Conservation (phyloP, 2,329 filamentous ascomycete genomes). For the Phialophora macrospora region DNA sequence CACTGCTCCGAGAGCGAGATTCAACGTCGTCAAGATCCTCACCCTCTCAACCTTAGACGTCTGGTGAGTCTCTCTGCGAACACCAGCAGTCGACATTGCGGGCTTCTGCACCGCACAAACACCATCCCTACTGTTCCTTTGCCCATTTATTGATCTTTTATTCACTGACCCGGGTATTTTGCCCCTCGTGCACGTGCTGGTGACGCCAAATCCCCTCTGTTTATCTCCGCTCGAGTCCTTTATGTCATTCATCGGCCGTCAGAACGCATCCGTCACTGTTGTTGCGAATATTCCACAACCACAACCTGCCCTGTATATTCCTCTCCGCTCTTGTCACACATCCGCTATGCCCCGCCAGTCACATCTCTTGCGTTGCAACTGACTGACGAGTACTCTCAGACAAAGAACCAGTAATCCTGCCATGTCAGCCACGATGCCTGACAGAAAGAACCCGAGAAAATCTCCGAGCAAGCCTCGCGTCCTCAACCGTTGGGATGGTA, state of each 20-base stretch:
- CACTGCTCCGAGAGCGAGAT: neutral
- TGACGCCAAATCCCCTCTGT: neutral
- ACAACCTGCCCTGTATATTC: neutral
- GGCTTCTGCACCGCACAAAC: neutral
- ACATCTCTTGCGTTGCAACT: neutral
- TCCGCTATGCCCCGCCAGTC: neutral
- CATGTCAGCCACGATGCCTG: constrained; percentile 23
- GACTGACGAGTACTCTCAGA: neutral
- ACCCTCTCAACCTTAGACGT: neutral
- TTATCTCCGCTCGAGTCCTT: constrained; percentile 1
- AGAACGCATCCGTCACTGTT: neutral
- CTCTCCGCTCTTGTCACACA: neutral
- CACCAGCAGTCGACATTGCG: neutral
- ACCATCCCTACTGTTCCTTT: neutral
- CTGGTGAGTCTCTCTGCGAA: constrained; percentile 12
- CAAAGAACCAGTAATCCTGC: neutral
- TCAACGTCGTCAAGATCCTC: neutral
- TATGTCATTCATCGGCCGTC: neutral
- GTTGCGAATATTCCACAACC: neutral
- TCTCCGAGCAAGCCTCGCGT: constrained; percentile 35
- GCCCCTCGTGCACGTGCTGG: neutral
- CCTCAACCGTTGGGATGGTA: constrained; percentile 53
- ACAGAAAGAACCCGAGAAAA: constrained; percentile 40
- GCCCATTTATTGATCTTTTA: neutral
- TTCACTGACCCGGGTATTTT: neutral